These are phyloP conservation scores for Globisporangium spinosum DNA, from an alignment of 352 stramenopile species.

Conservation along the genomic window DNA sequence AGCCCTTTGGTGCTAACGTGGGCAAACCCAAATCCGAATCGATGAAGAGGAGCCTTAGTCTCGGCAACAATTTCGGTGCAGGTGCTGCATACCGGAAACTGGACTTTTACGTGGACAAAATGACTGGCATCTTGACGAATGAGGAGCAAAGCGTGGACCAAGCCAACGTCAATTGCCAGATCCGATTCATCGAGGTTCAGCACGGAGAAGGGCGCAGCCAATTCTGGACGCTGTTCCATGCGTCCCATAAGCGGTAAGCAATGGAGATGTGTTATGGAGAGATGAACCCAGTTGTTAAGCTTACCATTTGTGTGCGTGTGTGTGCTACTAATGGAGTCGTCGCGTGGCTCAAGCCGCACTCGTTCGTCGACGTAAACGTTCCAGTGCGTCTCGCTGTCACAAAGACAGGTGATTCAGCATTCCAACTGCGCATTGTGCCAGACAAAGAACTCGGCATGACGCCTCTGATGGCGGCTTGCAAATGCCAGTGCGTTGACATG, in stretches of 20 bases:
- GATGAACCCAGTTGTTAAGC: neutral
- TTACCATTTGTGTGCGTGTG: neutral
- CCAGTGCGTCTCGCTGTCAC: constrained; percentile 25
- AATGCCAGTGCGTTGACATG: constrained; percentile 44
- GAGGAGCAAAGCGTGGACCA: constrained; percentile 31
- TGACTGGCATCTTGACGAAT: constrained; percentile 27
- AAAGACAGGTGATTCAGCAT: neutral
- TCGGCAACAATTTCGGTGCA: constrained; percentile 1
- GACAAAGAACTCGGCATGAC: constrained; percentile 45
- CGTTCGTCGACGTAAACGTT: constrained; percentile 68
- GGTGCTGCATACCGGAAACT: constrained; percentile 35
- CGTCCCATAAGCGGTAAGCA: constrained; percentile 28
- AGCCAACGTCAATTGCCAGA: constrained; percentile 24
- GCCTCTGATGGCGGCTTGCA: constrained; percentile 69
- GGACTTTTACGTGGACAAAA: constrained; percentile 44
- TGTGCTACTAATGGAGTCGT: constrained; percentile 42
- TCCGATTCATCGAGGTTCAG: constrained; percentile 36
- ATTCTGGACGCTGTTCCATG: constrained; percentile 60
- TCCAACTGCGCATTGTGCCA: constrained; percentile 5
- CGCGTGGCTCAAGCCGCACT: constrained; percentile 54
- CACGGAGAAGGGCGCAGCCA: constrained; percentile 42
- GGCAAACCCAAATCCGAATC: neutral
- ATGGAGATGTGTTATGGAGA: neutral
- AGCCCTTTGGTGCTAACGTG: neutral
- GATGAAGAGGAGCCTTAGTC: constrained; percentile 14